These are phyloP conservation scores for Aspergillus chevalieri DNA, from an alignment of 2,329 filamentous ascomycete species.

Conservation along the genomic window DNA sequence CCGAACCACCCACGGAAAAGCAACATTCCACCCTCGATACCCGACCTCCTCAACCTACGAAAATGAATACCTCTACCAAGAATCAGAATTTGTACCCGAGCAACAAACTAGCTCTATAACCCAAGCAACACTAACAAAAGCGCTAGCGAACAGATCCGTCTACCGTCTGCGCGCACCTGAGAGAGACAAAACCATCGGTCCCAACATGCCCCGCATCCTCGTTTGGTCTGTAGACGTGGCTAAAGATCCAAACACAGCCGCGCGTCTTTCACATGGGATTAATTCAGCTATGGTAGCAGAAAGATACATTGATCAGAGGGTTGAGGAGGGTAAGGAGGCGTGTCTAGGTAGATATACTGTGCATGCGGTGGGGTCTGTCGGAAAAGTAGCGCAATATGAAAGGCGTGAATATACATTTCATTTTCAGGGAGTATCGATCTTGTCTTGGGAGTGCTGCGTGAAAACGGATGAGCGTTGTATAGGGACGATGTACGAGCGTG, in stretches of 20 bases:
- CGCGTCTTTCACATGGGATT: conserved; percentile 6
- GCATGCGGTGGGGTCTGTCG: neutral
- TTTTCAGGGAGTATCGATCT: conserved; percentile 22
- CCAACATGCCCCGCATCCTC: conserved; percentile 7
- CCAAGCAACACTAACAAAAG: neutral
- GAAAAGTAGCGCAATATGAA: no score
- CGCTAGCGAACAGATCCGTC: neutral
- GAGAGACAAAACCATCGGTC: neutral
- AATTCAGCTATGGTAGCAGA: neutral
- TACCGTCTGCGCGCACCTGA: conserved; percentile 8
- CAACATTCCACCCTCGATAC: conserved; percentile 57
- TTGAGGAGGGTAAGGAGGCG: neutral
- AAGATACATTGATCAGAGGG: no score
- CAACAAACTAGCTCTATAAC: conserved; percentile 8
- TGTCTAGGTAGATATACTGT: conserved; percentile 12
- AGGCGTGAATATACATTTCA: conserved; percentile 18
- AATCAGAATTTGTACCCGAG: conserved; percentile 4
- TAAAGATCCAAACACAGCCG: conserved; percentile 1
- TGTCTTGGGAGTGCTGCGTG: conserved; percentile 15
- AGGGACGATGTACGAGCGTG: neutral
- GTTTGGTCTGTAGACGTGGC: conserved; percentile 9
- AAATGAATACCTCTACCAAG: conserved; percentile 29
- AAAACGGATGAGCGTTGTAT: neutral
- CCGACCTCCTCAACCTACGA: conserved; percentile 44
- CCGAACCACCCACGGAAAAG: conserved; percentile 52